Evolutionary conservation across 768 basidiomycete genomes (phyloP).

Genomic region (Lanmaoa pseudosensibilis): DNA sequence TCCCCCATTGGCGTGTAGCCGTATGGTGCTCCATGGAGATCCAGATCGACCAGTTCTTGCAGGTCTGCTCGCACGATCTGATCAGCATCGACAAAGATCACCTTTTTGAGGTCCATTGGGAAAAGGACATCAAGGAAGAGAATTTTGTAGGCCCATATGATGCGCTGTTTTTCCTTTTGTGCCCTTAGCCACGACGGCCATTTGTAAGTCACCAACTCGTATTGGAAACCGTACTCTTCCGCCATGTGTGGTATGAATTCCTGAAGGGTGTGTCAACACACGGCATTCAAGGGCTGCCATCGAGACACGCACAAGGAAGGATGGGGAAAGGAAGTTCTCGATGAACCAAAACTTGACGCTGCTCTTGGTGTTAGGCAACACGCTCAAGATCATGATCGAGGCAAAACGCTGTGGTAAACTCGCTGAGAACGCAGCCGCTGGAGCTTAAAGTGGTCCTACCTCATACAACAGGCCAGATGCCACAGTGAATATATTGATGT

Average conservation of each 20-base stretch:
- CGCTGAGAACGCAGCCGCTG: background rate
- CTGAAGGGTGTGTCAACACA: slow-evolving; percentile 37
- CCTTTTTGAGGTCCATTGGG: slow-evolving; percentile 98
- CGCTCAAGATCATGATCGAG: slow-evolving; percentile 97
- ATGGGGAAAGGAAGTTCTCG: slow-evolving; percentile 97
- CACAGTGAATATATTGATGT: slow-evolving; percentile 99
- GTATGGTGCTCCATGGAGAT: slow-evolving; percentile 91
- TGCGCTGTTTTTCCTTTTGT: slow-evolving; percentile 96
- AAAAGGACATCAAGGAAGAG: slow-evolving; percentile 98
- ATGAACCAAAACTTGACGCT: slow-evolving; percentile 99
- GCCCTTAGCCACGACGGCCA: slow-evolving; percentile 99
- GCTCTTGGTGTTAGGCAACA: slow-evolving; percentile 89
- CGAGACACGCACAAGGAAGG: slow-evolving; percentile 72
- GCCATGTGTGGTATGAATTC: slow-evolving; percentile 96
- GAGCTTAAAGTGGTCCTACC: slow-evolving; percentile 43
- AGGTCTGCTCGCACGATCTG: slow-evolving; percentile 97
- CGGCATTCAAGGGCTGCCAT: background rate
- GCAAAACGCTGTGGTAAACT: slow-evolving; percentile 73
- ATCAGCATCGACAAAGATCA: slow-evolving; percentile 98
- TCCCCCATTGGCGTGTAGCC: slow-evolving; percentile 98
- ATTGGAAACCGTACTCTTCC: slow-evolving; percentile 88
- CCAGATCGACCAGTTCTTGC: slow-evolving; percentile 90
- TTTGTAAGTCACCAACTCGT: slow-evolving; percentile 97
- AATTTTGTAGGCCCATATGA: slow-evolving; percentile 99
- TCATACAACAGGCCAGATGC: slow-evolving; percentile 96